phyloP scores from a whole-genome alignment of 2,329 filamentous ascomycete species.

The Bipolaris sorokiniana region DNA sequence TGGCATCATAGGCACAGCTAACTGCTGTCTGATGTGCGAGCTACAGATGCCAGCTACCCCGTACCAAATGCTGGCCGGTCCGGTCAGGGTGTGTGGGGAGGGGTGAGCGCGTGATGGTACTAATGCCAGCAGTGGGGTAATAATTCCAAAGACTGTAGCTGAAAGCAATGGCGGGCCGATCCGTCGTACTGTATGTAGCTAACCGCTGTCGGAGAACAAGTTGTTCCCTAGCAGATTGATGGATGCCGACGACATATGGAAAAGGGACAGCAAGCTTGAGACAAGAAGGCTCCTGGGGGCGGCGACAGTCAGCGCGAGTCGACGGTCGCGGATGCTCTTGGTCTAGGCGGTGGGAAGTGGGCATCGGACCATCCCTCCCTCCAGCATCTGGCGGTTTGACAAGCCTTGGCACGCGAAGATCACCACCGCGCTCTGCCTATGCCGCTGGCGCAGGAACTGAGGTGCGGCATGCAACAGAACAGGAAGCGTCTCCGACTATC shows the following conservation, averaged over 20 bases:
- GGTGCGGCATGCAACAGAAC: neutral
- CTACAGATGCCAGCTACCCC: constrained; percentile 15
- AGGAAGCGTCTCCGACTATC: neutral
- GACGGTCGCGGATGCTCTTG: constrained; percentile 36
- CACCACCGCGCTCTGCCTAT: constrained; percentile 4
- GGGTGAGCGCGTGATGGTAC: constrained; percentile 29
- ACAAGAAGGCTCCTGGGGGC: constrained; percentile 24
- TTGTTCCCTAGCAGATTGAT: constrained; percentile 44
- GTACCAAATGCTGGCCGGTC: constrained; percentile 16
- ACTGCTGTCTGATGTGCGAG: constrained; percentile 14
- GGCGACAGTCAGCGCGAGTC: constrained; percentile 42
- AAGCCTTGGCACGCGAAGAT: constrained; percentile 22
- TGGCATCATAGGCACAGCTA: constrained; percentile 26
- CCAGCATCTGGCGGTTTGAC: constrained; percentile 24
- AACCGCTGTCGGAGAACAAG: constrained; percentile 48
- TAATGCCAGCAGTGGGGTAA: constrained; percentile 36
- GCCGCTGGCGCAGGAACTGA: constrained; percentile 10
- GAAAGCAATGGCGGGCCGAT: constrained; percentile 35
- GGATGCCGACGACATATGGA: constrained; percentile 46
- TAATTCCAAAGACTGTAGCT: constrained; percentile 26
- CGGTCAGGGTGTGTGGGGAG: constrained; percentile 2
- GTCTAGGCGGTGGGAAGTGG: constrained; percentile 26
- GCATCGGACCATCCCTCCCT: constrained; percentile 18
- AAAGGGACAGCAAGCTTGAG: constrained; percentile 25
- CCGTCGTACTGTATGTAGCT: constrained; percentile 29